Evolutionary conservation across 2,329 filamentous ascomycete species (phyloP), one percentile per base, ranked within the genome.

Genomic region (Colletotrichum sp.): DNA sequence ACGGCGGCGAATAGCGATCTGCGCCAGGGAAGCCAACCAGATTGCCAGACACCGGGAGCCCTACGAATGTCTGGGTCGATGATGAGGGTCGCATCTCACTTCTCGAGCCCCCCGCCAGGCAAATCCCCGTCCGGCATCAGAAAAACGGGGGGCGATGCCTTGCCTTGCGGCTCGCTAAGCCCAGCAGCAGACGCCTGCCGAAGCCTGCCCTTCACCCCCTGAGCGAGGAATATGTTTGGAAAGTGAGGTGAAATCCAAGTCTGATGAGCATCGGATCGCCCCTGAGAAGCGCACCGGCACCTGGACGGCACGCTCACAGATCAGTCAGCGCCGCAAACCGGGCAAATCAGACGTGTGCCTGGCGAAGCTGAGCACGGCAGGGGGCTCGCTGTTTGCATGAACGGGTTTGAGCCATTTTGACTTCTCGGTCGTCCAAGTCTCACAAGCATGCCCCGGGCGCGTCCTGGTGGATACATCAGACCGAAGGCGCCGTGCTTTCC

Each of bases 11-110:
- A 75, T 75, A 63, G 55, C 63, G 72, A 75, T 75, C 72, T 72
- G 55, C 63, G 32, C 57, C 63, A 68, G 72, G 72, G 72, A 75
- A 72, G 63, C 69, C 69, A 72, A 72, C 72, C 63, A 75, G 62
- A 63, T n/a, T 39, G 6, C 72, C 9, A 75, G 62, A 63, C 24
- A 30, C 8, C 55, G n/a, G 55, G 30, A 66, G 72, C 63, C 69
- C 32, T 68, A 64, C 39, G 59, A n/a, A 60, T 64, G 36, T 16
- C 59, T 60, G 62, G 60, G 34, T 36, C 44, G 21, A 26, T 13
- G 26, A 55, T 30, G 69, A 32, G 67, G 30, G 72, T 57, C 72
- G 52, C 72, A 71, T 72, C 72, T 75, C 63, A 67, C 59, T 28
- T 65, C 32, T 34, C 30, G n/a, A 39, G 39, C 18, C 39, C 26